Evolutionary conservation across 2,329 filamentous ascomycete genomes (phyloP).

Genomic region (Sclerotinia minor): DNA sequence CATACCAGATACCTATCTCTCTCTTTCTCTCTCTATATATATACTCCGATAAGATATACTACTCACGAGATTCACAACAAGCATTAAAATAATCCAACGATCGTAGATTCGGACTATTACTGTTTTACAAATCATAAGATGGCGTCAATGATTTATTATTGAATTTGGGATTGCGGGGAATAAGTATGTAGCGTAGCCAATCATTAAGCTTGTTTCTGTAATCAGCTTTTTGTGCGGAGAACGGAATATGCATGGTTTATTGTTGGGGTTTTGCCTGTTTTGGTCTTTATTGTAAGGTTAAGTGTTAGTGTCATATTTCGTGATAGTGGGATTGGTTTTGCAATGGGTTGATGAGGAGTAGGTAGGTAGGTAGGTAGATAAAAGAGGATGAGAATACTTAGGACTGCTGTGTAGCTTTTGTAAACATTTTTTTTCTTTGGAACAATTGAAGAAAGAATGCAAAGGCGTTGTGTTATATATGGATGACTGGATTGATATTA

Average conservation of each 20-base stretch:
- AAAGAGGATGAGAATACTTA: too few species aligned
- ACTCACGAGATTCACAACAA: background rate
- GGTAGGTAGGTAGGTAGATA: too few species aligned
- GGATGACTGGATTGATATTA: too few species aligned
- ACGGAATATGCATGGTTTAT: too few species aligned
- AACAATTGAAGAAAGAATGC: too few species aligned
- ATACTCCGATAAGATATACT: too few species aligned
- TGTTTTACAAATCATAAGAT: conserved; percentile 9
- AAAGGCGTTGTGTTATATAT: too few species aligned
- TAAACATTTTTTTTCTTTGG: too few species aligned
- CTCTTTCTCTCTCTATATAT: too few species aligned
- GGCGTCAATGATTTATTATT: conserved; percentile 10
- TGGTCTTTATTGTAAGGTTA: too few species aligned
- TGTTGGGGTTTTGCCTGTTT: background rate
- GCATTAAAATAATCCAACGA: background rate
- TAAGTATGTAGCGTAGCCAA: background rate
- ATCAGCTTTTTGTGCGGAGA: background rate
- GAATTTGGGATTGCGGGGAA: conserved; percentile 20
- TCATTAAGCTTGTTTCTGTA: conserved; percentile 21
- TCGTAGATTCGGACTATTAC: background rate
- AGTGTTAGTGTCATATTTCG: background rate
- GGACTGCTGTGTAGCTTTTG: too few species aligned
- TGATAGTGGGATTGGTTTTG: background rate
- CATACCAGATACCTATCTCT: background rate
- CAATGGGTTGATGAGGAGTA: too few species aligned